A percentile compares a stretch with the other conserved stretches of the same genome.
Evolutionary conservation across 805 yeast species (phyloP).

Genomic region (Metschnikowia henanensis): DNA sequence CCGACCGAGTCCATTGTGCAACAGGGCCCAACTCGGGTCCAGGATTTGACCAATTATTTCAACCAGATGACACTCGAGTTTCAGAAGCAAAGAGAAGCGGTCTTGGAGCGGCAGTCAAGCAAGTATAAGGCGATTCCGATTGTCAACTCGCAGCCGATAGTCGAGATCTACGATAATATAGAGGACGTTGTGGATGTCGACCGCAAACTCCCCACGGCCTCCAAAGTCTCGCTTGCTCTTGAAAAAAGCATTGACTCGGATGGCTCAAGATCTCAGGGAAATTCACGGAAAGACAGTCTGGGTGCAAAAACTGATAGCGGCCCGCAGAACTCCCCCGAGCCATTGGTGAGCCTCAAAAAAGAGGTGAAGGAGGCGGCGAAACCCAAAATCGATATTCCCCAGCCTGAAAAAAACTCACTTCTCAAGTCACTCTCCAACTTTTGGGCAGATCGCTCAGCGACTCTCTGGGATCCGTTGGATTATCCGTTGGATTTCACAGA

Average conservation of each 20-base stretch:
- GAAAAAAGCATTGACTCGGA: slow-evolving; percentile 1
- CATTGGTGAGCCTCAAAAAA: not conserved
- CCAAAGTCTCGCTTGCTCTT: not conserved
- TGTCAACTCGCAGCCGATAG: slow-evolving; percentile 78
- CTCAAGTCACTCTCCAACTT: slow-evolving; percentile 84
- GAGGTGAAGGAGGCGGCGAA: slow-evolving; percentile 4
- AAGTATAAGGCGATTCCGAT: slow-evolving; percentile 70
- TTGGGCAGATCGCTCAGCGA: slow-evolving; percentile 97
- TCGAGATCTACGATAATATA: slow-evolving; percentile 85
- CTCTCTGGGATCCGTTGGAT: slow-evolving; percentile 88
- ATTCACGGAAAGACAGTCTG: not conserved
- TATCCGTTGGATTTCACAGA: slow-evolving; percentile 82
- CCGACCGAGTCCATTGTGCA: slow-evolving; percentile 6
- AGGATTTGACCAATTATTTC: slow-evolving; percentile 64
- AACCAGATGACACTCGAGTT: slow-evolving; percentile 84
- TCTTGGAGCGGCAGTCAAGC: slow-evolving; percentile 52
- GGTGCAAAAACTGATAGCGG: not conserved
- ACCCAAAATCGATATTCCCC: slow-evolving; percentile 31
- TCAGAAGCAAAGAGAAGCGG: slow-evolving; percentile 85
- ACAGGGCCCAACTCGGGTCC: slow-evolving; percentile 42
- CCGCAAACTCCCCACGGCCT: slow-evolving; percentile 10
- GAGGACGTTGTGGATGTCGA: slow-evolving; percentile 77
- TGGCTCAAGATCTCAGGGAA: not conserved
- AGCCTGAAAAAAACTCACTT: slow-evolving; percentile 69
- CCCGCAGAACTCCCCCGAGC: not conserved